Evolutionary conservation across 495 filamentous ascomycete genomes (phyloP), one percentile per base, ranked within the genome.

Genomic region (Lasiosphaeris hirsuta): DNA sequence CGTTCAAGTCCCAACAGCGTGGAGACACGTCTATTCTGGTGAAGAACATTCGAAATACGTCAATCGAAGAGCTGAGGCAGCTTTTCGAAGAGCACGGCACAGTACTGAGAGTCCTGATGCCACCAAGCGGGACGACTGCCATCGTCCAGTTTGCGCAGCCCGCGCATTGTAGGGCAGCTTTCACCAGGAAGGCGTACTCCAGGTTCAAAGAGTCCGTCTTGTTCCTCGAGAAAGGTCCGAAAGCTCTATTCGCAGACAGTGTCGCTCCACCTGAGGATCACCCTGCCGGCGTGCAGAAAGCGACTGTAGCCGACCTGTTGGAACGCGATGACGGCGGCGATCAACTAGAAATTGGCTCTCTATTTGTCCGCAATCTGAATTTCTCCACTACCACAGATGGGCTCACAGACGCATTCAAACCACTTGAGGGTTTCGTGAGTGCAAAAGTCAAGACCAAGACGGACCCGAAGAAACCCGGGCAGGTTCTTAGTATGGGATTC

Each of bases 401-500:
- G 9, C 78, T 99, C 57, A 78, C 85, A 9, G 82, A 90, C 48
- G 79, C 80, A 2, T 97, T 97, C 72, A 77, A 81, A 52, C 81
- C 89, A 15, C 78, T 97, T 52, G 85, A 92, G 59, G 94, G 94
- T 36, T 96, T 96, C 66, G 74, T 90, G 52, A 90, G 88, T 36
- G 90, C 88, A 13, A 82, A 81, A 50, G 87, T 96, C 53, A 96
- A 94, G 73, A 94, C 89, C 37, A 96, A 94, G 70, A 79, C 84
- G 2, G 89, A 96, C 63, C 83, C 90, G 5, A 96, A 95, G 75
- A 85, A 85, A 53, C 86, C 90, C 1, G 90, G 86, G 6, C 86
- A 92, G 69, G 77, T 84, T 2, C 83, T 97, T 43, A 95, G 89
- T 63, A 97, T 97, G 93, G 94, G 94, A 8, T 97, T 96, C 68